A percentile compares a stretch with the other conserved stretches of the same genome.
These are phyloP conservation scores for Malassezia pachydermatis DNA, from an alignment of 1,284 basidiomycete species.

Conservation along the genomic window DNA sequence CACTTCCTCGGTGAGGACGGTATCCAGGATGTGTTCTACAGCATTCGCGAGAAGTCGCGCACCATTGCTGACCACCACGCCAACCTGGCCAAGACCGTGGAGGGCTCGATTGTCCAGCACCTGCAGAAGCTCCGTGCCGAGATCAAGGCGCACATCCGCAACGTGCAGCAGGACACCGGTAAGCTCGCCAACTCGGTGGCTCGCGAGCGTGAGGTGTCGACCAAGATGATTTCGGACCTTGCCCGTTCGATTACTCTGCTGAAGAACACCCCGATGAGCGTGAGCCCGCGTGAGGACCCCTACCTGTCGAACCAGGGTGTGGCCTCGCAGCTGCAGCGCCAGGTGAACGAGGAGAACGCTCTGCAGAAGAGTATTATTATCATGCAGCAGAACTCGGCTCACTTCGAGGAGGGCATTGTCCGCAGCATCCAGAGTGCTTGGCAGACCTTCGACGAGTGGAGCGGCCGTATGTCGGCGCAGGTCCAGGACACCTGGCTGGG, in stretches of 20 bases:
- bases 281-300: conserved; percentile 74
- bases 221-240: conserved; percentile 76
- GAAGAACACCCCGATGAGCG: conserved; percentile 87
- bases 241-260: conserved; percentile 74
- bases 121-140: conserved; percentile 84
- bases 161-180: conserved; percentile 94
- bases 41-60: conserved; percentile 79
- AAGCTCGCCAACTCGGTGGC: conserved; percentile 88
- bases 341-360: conserved; percentile 90
- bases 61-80: conserved; percentile 91
- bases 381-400: conserved; percentile 91
- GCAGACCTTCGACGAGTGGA: conserved; percentile 96
- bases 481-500: conserved; percentile 71
- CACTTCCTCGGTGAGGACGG: conserved; percentile 47
- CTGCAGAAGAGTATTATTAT: conserved; percentile 98
- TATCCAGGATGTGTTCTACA: conserved; percentile 78
- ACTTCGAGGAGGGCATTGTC: conserved; percentile 94
- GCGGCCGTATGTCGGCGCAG: conserved; percentile 63
- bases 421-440: conserved; percentile 90
- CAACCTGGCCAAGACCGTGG: conserved; percentile 88
- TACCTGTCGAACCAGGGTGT: conserved; percentile 70
- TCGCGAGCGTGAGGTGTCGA: conserved; percentile 81
- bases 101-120: conserved; percentile 94
- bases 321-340: conserved; percentile 71
- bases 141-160: conserved; percentile 93